Evolutionary conservation across 2,329 filamentous ascomycete genomes (phyloP).

Genomic region (Cadophora luteo-olivacea): DNA sequence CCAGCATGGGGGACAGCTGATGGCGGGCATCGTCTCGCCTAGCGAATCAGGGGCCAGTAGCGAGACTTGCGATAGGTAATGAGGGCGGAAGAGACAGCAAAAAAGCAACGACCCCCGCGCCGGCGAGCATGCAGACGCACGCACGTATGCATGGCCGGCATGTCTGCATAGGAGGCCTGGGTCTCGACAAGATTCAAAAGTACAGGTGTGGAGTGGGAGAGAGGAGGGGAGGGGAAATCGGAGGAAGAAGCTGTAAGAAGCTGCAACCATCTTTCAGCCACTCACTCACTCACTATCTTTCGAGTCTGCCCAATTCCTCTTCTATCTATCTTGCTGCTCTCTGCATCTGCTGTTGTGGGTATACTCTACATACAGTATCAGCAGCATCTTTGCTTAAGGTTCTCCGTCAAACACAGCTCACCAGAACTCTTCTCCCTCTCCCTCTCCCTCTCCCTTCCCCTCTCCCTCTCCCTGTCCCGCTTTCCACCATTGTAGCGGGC

Average conservation of each 20-base stretch:
- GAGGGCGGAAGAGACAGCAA: not conserved
- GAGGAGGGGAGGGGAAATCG: not conserved
- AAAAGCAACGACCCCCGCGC: slow-evolving; percentile 25
- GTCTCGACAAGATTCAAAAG: too few species aligned
- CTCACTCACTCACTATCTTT: not conserved
- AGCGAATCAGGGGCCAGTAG: slow-evolving; percentile 9
- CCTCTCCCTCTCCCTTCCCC: too few species aligned
- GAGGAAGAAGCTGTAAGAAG: not conserved
- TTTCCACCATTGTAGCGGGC: not conserved
- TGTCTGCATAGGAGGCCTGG: not conserved
- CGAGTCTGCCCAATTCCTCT: not conserved
- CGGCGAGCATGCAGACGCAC: not conserved
- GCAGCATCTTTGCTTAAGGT: not conserved
- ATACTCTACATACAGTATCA: not conserved
- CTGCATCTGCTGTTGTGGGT: too few species aligned
- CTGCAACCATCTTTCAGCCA: not conserved
- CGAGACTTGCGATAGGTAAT: not conserved
- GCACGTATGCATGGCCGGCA: not conserved
- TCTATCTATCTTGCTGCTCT: not conserved
- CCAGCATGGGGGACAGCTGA: slow-evolving; percentile 8
- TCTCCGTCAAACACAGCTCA: not conserved
- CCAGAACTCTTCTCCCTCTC: not conserved
- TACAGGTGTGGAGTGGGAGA: too few species aligned
- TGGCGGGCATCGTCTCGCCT: not conserved
- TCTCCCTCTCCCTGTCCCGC: not conserved